These are phyloP conservation scores for Smithsoniella earleae DNA, from an alignment of 163 green algal species.

Conservation along the genomic window DNA sequence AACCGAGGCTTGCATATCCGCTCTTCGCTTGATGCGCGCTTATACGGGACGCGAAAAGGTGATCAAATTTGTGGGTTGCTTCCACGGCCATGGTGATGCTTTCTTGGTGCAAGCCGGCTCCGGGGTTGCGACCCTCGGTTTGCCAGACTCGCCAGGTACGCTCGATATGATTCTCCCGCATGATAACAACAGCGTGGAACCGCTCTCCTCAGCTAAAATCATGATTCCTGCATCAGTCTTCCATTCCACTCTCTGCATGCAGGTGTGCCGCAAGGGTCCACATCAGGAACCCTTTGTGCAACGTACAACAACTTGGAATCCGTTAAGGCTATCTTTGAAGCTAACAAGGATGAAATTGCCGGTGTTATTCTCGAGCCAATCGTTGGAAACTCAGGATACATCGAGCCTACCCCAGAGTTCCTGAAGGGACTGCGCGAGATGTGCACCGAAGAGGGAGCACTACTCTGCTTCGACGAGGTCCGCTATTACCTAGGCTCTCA, in stretches of 20 bases:
- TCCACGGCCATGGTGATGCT: constrained; percentile 95
- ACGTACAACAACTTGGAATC: constrained; percentile 95
- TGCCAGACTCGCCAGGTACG: constrained; percentile 92
- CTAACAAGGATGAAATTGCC: constrained; percentile 92
- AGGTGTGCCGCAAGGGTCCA: constrained; percentile 59
- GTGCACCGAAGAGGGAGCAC: constrained; percentile 65
- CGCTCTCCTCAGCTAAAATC: constrained; percentile 32
- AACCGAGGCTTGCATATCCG: constrained; percentile 97
- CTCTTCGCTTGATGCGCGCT: constrained; percentile 92
- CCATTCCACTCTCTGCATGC: constrained; percentile 29
- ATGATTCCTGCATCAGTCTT: not conserved
- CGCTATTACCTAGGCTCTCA: no score
- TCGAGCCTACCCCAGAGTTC: constrained; percentile 83
- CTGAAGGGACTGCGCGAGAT: constrained; percentile 85
- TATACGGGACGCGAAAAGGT: constrained; percentile 95
- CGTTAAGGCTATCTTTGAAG: constrained; percentile 80
- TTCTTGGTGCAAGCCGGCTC: constrained; percentile 93
- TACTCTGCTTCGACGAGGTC: constrained; percentile 99
- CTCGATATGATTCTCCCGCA: constrained; percentile 30
- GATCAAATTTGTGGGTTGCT: constrained; percentile 99
- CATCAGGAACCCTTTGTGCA: constrained; percentile 79
- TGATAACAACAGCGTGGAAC: no score
- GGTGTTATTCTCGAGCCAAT: constrained; percentile 98
- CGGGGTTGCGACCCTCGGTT: constrained; percentile 89
- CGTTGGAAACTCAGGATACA: constrained; percentile 98